These are phyloP conservation scores for Colletotrichum sp. DNA, from an alignment of 2,329 filamentous ascomycete species.

Conservation along the genomic window DNA sequence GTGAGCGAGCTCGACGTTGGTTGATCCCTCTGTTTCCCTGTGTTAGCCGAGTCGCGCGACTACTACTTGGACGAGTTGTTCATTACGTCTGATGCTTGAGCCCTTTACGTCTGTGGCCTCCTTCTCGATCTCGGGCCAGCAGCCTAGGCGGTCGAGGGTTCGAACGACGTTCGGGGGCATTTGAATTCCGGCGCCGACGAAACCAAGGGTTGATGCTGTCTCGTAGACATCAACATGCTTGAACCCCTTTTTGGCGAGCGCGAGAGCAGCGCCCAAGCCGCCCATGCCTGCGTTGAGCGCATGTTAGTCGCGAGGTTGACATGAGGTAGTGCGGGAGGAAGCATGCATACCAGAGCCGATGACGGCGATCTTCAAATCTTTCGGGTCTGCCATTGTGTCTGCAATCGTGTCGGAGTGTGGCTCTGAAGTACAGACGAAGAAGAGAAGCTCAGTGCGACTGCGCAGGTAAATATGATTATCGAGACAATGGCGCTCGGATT, in stretches of 20 bases:
- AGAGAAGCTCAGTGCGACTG: neutral
- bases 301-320: neutral
- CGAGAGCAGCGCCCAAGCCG: slow-evolving; percentile 73
- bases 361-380: slow-evolving; percentile 46
- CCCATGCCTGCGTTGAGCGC: slow-evolving; percentile 69
- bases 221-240: slow-evolving; percentile 77
- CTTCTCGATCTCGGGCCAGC: slow-evolving; percentile 72
- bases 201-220: slow-evolving; percentile 74
- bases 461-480: neutral
- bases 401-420: neutral
- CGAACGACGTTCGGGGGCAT: slow-evolving; percentile 83
- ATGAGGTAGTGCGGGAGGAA: neutral
- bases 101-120: slow-evolving; percentile 75
- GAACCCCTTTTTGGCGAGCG: slow-evolving; percentile 79
- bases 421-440: neutral
- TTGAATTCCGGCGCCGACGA: slow-evolving; percentile 86
- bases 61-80: neutral
- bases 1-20: slow-evolving; percentile 71
- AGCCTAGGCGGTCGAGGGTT: slow-evolving; percentile 74
- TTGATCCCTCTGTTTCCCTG: slow-evolving; percentile 61
- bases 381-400: slow-evolving; percentile 33
- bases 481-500: neutral
- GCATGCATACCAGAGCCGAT: slow-evolving; percentile 51
- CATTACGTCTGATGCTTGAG: slow-evolving; percentile 72
- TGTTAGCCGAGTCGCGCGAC: neutral